Percentiles rank a stretch among this genome's conserved stretches.
Conservation (phyloP, 805 yeast genomes). For the Hanseniaspora hatyaiensis region DNA sequence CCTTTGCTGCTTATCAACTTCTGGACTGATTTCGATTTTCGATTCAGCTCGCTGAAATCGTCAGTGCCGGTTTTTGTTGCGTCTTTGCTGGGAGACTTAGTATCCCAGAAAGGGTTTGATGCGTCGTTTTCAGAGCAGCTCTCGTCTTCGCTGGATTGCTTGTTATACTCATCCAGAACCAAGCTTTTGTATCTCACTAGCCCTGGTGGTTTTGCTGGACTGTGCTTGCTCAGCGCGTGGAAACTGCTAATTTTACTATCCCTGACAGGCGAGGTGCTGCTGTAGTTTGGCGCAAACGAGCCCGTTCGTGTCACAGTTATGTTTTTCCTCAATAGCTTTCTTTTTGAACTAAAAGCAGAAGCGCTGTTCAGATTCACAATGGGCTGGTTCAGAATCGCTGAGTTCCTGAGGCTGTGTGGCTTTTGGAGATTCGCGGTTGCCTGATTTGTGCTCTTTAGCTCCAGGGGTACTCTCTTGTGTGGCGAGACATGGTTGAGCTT, state of each 20-base stretch:
- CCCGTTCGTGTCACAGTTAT: slow-evolving; percentile 15
- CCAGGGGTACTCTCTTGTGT: slow-evolving; percentile 7
- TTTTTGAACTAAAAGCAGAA: background rate
- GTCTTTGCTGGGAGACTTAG: too few species aligned
- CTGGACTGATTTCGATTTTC: background rate
- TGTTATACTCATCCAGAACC: slow-evolving; percentile 4
- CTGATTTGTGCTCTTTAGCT: slow-evolving; percentile 1
- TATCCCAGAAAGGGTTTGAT: background rate
- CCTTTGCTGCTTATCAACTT: background rate
- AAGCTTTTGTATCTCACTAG: slow-evolving; percentile 9
- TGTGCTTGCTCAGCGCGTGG: background rate
- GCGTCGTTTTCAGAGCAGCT: background rate
- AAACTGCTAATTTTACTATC: background rate
- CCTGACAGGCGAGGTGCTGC: background rate
- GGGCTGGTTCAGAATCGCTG: background rate
- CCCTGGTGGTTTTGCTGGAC: background rate
- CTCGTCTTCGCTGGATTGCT: background rate
- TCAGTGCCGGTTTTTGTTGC: background rate
- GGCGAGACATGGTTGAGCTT: slow-evolving; percentile 2
- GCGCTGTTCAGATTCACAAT: background rate
- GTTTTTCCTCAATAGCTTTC: slow-evolving; percentile 3
- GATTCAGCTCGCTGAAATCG: background rate
- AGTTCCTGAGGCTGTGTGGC: too few species aligned
- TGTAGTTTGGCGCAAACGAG: background rate
- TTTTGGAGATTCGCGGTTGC: too few species aligned